phyloP scores from a whole-genome alignment of 2,329 filamentous ascomycete species.

The Colletotrichum incanum region DNA sequence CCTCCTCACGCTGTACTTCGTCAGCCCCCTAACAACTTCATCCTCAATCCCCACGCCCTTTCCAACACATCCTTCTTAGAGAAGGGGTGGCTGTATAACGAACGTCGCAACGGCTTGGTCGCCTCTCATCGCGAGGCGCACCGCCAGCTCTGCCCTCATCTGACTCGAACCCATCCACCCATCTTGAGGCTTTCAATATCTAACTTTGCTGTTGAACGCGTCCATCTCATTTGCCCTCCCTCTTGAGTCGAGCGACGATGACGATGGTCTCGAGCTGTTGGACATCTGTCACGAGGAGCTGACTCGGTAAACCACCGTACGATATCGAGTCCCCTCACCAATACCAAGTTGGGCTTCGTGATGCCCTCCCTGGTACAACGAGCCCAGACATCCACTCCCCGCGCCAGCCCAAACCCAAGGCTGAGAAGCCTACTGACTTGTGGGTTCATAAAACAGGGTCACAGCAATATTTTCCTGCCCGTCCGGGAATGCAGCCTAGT shows the following conservation, averaged over 20 bases:
- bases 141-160: neutral
- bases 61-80: no score
- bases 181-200: neutral
- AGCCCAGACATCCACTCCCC: neutral
- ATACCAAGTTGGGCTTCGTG: slow-evolving; percentile 7
- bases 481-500: slow-evolving; percentile 9
- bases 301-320: slow-evolving; percentile 11
- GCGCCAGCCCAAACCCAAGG: neutral
- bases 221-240: neutral
- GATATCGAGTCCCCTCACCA: slow-evolving; percentile 2
- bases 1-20: neutral
- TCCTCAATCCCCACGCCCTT: neutral
- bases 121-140: neutral
- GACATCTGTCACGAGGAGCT: slow-evolving; percentile 4
- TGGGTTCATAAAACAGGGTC: neutral
- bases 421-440: neutral
- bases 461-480: neutral
- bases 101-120: neutral
- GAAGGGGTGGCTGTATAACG: neutral
- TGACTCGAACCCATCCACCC: neutral
- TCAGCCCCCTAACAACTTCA: neutral
- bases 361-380: slow-evolving; percentile 8
- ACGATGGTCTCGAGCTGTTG: neutral
- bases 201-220: neutral
- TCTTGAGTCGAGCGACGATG: neutral